phyloP scores from a whole-genome alignment of 2,329 filamentous ascomycete genomes.

The Colletotrichum spinosum region DNA sequence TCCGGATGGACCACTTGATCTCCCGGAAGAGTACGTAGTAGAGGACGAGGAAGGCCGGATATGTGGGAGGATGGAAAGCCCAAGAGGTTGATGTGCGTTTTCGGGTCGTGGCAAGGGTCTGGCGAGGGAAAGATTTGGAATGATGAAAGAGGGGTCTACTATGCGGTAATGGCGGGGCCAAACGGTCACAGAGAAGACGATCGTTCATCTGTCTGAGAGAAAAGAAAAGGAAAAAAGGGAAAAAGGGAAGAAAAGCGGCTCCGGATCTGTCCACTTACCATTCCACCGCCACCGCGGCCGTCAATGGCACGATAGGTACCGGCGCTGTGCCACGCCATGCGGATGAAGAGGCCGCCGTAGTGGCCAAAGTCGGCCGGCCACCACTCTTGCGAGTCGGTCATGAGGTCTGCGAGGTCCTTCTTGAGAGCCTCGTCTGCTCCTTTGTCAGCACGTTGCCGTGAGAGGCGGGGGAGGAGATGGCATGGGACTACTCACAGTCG shows the following conservation, averaged over 20 bases:
- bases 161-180: background rate
- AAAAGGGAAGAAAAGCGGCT: background rate
- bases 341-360: slow-evolving; percentile 84
- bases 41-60: background rate
- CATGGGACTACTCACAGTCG: slow-evolving; percentile 57
- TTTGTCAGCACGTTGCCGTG: background rate
- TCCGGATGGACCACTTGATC: slow-evolving; percentile 15
- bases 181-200: background rate
- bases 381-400: slow-evolving; percentile 84
- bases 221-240: background rate
- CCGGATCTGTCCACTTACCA: slow-evolving; percentile 44
- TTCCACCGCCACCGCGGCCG: slow-evolving; percentile 79
- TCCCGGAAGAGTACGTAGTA: background rate
- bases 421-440: slow-evolving; percentile 69
- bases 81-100: background rate
- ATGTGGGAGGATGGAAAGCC: background rate
- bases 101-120: background rate
- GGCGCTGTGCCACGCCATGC: slow-evolving; percentile 84
- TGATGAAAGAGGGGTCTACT: background rate
- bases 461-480: no score
- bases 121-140: background rate
- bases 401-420: slow-evolving; percentile 76
- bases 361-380: slow-evolving; percentile 87
- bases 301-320: slow-evolving; percentile 83
- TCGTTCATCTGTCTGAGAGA: background rate